Evolutionary conservation across 2,329 filamentous ascomycete species (phyloP), one percentile per base, ranked within the genome.

Genomic region (Fusarium stilboides): DNA sequence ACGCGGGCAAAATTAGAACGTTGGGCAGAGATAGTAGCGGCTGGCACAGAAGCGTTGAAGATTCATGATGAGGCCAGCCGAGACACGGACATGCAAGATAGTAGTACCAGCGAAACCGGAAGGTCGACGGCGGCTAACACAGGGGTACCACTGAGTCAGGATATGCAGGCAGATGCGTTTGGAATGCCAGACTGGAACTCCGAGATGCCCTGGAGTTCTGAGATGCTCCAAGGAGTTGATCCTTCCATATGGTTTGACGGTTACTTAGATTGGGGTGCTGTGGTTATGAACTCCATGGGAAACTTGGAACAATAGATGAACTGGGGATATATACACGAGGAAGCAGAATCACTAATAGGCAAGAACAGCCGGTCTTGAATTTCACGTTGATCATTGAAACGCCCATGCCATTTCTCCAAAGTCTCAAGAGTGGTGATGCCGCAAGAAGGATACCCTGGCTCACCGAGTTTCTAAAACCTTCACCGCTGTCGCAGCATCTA

Each of bases 21-120:
- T 17, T 86, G 83, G 81, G 79, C 82, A 0, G 84, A 86, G 49
- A 77, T 84, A 1, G 80, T 85, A 0, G 78, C 82, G 0, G 78
- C 77, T 3, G 78, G 82, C 2, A 78, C 75, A 2, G 75, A 75
- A 2, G 68, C 72, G 0, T 57, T 74, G 0, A 74, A 67, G 14
- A 64, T 78, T 3, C 62, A 74, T 0, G 70, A 75, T 1, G 63
- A 65, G 0, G 44, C 57, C 1, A 7, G 17, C 12, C 62, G 53
- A 31, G 75, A 76, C 56, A 68, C 59, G 1, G 63, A 47, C 0
- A 75, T 75, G 73, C 43, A 43, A 1, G 60, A 62, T 2, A 22
- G 33, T 1, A 62, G 33, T 2, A 55, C n/a, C 1, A 39, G 40
- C 6, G 66, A 65, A 15, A 46, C 42, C 22, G 55, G 42, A 6